Base-by-base conservation (phyloP, 495 filamentous ascomycete genomes). In the Emericellopsis terricola region DNA sequence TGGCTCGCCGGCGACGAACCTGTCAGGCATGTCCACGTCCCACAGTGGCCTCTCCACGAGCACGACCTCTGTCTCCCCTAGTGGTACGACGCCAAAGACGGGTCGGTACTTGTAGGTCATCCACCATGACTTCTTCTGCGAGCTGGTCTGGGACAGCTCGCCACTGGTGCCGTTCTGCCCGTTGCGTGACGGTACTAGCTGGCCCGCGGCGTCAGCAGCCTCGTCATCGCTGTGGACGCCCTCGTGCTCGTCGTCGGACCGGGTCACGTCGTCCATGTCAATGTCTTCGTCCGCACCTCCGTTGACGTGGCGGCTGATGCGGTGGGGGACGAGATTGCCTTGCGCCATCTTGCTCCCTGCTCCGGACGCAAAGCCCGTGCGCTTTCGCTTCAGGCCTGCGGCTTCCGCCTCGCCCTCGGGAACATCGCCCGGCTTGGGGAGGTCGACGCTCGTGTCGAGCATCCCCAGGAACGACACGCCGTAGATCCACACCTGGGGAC, bases 41-140 rank as follows among this genome's bases (percentile, higher is more conserved):
- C 78, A 87, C 44, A 71, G 56, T 14, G 89, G 89, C 46, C 89
- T 60, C 61, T 97, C 89, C 2, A 94, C 69, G 30, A 94, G 52
- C 0, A 76, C 86, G 11, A 94, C 80, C 51, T 94, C 87, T 5
- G 46, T 45, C 23, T 59, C 51, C 13, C 60, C 59, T 16, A 97
- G 55, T 13, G 78, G 73, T 10, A 87, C 77, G 19, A 96, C 78
- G 3, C 86, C 89, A 42, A 99, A 55, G 39, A 99, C 83, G 7
- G 85, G 79, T 37, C 84, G 64, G 50, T 94, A 99, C 48, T 89
- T 86, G 55, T 78, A 82, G 7, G 84, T 87, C 41, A 68, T 69
- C 85, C 84, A 96, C 44, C 65, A 76, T 15, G 60, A 55, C 19
- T 35, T 35, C 19, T 21, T 19, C 19, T 27, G 19, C 19, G 33